Evolutionary conservation across 306 rosid species (phyloP).

Genomic region (Begonia peltatifolia): DNA sequence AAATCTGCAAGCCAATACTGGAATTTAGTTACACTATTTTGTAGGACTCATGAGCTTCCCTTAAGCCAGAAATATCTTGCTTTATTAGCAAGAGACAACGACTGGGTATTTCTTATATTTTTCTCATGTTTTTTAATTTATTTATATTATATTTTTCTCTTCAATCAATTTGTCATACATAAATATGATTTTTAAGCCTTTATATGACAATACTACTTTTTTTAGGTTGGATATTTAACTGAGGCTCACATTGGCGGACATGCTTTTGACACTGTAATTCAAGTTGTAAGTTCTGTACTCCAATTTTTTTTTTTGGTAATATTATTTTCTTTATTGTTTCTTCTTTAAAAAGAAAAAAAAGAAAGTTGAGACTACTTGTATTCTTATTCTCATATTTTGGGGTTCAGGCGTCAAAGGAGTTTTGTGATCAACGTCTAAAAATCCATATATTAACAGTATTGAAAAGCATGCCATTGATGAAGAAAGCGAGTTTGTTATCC

Average conservation of each 20-base stretch:
- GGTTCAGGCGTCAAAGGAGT: slow-evolving; percentile 88
- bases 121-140: no score
- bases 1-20: slow-evolving; percentile 88
- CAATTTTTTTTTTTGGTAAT: neutral
- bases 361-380: neutral
- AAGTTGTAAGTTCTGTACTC: slow-evolving; percentile 37
- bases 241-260: slow-evolving; percentile 93
- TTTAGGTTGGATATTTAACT: slow-evolving; percentile 79
- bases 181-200: no score
- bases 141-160: no score
- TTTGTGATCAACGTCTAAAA: slow-evolving; percentile 71
- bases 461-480: slow-evolving; percentile 67
- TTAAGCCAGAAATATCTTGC: slow-evolving; percentile 78
- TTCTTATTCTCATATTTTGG: slow-evolving; percentile 10
- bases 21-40: slow-evolving; percentile 74
- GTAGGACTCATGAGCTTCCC: slow-evolving; percentile 79
- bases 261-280: slow-evolving; percentile 58
- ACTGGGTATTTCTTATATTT: slow-evolving; percentile 46
- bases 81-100: slow-evolving; percentile 78
- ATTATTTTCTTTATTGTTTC: no score
- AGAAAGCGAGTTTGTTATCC: slow-evolving; percentile 50
- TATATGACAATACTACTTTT: neutral
- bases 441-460: slow-evolving; percentile 75
- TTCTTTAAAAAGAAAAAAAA: no score
- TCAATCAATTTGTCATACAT: no score